Evolutionary conservation across 2,329 filamentous ascomycete species (phyloP), one percentile per base, ranked within the genome.

Genomic region (Fusarium praegraminearum): DNA sequence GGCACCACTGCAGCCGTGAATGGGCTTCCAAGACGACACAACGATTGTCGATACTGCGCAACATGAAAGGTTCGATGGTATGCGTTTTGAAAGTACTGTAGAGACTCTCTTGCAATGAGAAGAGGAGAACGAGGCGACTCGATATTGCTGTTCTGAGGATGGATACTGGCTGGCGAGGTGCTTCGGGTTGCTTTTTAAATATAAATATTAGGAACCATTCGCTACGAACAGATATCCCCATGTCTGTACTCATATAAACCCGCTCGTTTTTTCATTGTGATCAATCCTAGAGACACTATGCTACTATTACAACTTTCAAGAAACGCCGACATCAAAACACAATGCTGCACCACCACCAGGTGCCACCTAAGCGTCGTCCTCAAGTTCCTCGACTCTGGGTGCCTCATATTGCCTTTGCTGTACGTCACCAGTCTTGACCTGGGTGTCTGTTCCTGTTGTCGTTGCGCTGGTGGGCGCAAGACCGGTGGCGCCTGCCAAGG

Each of bases 391-490:
- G 18, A 88, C 86, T 55, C 78, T 83, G 24, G 87, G 87, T 28
- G 86, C 83, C 32, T 80, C 79, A 56, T 88, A 88, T 33, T 73
- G 71, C 47, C 81, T 80, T 70, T 82, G 80, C 62, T 82, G 79
- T 20, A 80, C 74, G 15, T 55, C 49, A 6, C 77, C 80, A 7
- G 84, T 84, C 41, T 82, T 80, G 53, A 89, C 77, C 67, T 87
- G 84, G 1, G 86, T 89, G 45, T 83, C 82, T 5, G 86, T 88
- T 13, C 84, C 86, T 15, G 86, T 89, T 1, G 86, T 89, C 9
- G 82, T 87, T 11, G 87, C 87, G 12, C 80, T 81, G 18, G 86
- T 82, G 3, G 86, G 85, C 26, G 81, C 79, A 33, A 83, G 83
- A 38, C 87, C 87, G 28, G 86, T 86, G 10, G 84, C 80, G 56